Percentiles rank a stretch among this genome's conserved stretches.
Evolutionary conservation across 2,329 filamentous ascomycete species (phyloP).

Genomic region (Gnomoniopsis sp.): DNA sequence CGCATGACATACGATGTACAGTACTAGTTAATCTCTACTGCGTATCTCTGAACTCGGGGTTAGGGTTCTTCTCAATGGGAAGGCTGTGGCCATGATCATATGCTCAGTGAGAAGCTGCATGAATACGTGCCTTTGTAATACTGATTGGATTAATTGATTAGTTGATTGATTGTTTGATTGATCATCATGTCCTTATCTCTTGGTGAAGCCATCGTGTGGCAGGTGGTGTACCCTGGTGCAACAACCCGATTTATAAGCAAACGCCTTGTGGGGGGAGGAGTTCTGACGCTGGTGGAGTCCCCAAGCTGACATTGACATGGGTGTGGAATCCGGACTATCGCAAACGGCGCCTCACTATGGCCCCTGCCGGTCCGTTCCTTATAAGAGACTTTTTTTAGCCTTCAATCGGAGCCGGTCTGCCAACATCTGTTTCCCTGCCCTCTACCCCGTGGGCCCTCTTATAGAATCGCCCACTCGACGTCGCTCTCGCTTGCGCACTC

Average conservation of each 20-base stretch:
- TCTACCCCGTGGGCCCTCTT: not conserved
- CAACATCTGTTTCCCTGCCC: not conserved
- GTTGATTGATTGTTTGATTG: too few species aligned
- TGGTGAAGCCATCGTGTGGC: not conserved
- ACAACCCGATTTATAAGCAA: conserved; percentile 12
- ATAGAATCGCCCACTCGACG: not conserved
- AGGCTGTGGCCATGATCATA: too few species aligned
- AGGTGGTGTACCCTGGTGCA: not conserved
- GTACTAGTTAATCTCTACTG: too few species aligned
- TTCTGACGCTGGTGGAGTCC: not conserved
- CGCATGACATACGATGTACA: too few species aligned
- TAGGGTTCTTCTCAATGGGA: too few species aligned
- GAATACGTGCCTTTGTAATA: too few species aligned
- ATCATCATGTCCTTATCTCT: too few species aligned
- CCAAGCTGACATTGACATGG: not conserved
- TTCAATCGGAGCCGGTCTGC: not conserved
- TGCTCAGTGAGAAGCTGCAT: too few species aligned
- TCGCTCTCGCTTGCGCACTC: conserved; percentile 7
- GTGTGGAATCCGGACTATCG: not conserved
- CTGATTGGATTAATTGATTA: too few species aligned
- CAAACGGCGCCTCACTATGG: not conserved
- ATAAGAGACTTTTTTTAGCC: not conserved
- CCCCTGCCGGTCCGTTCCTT: too few species aligned
- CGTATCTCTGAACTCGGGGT: too few species aligned
- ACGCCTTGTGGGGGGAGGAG: not conserved